A percentile compares a stretch with the other conserved stretches of the same genome.
Conservation (phyloP, 768 basidiomycete species). For the Phanerochaete sordida region DNA sequence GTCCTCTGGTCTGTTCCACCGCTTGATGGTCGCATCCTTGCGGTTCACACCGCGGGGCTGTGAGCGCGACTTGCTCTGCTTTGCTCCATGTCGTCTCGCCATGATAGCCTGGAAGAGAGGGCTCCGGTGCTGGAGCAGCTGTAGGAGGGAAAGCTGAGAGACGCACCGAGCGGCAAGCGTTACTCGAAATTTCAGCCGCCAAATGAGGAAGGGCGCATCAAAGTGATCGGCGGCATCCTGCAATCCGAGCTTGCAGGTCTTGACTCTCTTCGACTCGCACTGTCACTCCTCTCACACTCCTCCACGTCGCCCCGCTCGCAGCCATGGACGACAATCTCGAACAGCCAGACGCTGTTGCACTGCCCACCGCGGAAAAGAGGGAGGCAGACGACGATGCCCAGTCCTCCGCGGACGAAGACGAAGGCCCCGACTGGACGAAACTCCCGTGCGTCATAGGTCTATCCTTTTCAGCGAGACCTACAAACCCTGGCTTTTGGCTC, state of each 20-base stretch:
- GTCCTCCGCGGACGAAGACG: conserved; percentile 73
- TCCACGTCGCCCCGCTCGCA: neutral
- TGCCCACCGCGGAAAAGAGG: conserved; percentile 29
- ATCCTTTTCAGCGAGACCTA: neutral
- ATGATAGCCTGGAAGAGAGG: neutral
- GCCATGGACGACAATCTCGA: conserved; percentile 65
- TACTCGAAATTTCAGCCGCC: neutral
- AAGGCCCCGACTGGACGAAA: conserved; percentile 80
- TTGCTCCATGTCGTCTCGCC: conserved; percentile 7
- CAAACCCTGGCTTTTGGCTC: neutral
- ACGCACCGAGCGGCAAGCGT: neutral
- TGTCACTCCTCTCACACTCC: neutral
- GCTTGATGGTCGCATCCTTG: conserved; percentile 49
- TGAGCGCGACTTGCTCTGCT: conserved; percentile 16
- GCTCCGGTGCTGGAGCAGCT: neutral
- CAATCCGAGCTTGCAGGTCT: neutral
- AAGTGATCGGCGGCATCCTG: neutral
- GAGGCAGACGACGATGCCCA: conserved; percentile 41
- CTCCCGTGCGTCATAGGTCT: conserved; percentile 47
- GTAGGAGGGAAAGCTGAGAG: neutral
- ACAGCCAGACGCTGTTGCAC: conserved; percentile 31
- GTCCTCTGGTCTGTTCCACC: conserved; percentile 67
- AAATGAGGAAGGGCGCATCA: conserved; percentile 8
- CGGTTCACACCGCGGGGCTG: conserved; percentile 49
- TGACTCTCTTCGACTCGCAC: neutral